Evolutionary conservation across 805 yeast genomes (phyloP).

Genomic region (Metschnikowia lunata): DNA sequence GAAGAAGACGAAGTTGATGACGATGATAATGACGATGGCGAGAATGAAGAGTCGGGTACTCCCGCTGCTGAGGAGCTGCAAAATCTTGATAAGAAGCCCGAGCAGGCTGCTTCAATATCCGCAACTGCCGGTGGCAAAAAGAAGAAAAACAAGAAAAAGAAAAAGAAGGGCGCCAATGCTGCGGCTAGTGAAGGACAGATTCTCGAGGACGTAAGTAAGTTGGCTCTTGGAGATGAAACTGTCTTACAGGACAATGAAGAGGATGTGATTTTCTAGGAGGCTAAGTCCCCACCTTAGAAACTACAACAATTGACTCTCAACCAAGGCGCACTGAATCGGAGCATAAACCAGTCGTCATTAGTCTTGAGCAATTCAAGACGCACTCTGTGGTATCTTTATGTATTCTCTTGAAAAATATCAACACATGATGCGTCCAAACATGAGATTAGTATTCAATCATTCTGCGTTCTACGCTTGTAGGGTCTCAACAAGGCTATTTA

Average conservation of each 20-base stretch:
- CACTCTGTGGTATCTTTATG: no score
- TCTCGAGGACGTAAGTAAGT: conserved; percentile 26
- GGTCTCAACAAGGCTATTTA: no score
- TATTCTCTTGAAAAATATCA: no score
- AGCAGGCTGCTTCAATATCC: conserved; percentile 2
- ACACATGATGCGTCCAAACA: no score
- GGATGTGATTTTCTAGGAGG: conserved; percentile 38
- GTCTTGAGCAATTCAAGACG: no score
- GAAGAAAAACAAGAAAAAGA: conserved; percentile 16
- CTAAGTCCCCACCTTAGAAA: not conserved
- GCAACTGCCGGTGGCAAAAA: conserved; percentile 7
- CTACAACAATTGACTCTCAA: not conserved
- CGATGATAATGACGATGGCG: conserved; percentile 20
- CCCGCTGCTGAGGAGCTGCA: conserved; percentile 5
- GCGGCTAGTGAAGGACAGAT: conserved; percentile 16
- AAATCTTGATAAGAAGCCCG: not conserved
- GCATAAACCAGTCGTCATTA: not conserved
- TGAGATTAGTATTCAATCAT: no score
- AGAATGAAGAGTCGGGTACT: conserved; percentile 16
- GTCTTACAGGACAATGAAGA: conserved; percentile 41
- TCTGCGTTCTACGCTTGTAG: no score
- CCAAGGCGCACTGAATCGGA: not conserved
- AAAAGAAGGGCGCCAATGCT: conserved; percentile 9
- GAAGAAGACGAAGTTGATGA: conserved; percentile 20
- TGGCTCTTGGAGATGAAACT: conserved; percentile 23